These are phyloP conservation scores for Sutorius australiensis DNA, from an alignment of 768 basidiomycete genomes.

Conservation along the genomic window DNA sequence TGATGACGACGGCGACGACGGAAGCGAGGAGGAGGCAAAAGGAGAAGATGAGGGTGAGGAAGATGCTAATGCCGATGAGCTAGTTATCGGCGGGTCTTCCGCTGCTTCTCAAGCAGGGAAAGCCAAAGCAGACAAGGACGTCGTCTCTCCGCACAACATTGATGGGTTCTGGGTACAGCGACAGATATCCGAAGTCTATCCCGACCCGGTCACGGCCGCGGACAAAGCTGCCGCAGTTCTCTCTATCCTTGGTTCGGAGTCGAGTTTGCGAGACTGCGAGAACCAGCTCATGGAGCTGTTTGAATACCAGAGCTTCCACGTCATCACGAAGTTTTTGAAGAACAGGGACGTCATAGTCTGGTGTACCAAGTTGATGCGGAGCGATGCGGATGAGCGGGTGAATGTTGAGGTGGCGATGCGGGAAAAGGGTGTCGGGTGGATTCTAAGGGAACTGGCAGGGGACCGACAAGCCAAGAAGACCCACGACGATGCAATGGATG, in stretches of 20 bases:
- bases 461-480: constrained; percentile 62
- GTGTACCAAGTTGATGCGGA: constrained; percentile 94
- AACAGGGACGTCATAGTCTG: constrained; percentile 96
- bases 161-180: constrained; percentile 99
- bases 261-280: constrained; percentile 86
- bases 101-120: constrained; percentile 42
- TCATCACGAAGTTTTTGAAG: constrained; percentile 86
- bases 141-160: constrained; percentile 84
- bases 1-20: constrained; percentile 71
- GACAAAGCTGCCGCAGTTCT: constrained; percentile 87
- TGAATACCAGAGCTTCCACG: constrained; percentile 87
- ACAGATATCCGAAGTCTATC: constrained; percentile 84
- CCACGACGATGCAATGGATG: constrained; percentile 67
- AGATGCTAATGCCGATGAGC: constrained; percentile 56
- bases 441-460: constrained; percentile 81
- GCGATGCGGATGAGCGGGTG: constrained; percentile 81
- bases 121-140: constrained; percentile 64
- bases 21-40: constrained; percentile 41
- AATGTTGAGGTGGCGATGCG: constrained; percentile 98
- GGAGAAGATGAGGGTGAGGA: constrained; percentile 44
- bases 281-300: constrained; percentile 97
- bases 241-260: constrained; percentile 81
- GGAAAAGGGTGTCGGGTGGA: constrained; percentile 96
- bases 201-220: constrained; percentile 91
- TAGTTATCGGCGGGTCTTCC: constrained; percentile 75